Evolutionary conservation across 805 yeast species (phyloP).

Genomic region (Zygoascus biomembranicola): DNA sequence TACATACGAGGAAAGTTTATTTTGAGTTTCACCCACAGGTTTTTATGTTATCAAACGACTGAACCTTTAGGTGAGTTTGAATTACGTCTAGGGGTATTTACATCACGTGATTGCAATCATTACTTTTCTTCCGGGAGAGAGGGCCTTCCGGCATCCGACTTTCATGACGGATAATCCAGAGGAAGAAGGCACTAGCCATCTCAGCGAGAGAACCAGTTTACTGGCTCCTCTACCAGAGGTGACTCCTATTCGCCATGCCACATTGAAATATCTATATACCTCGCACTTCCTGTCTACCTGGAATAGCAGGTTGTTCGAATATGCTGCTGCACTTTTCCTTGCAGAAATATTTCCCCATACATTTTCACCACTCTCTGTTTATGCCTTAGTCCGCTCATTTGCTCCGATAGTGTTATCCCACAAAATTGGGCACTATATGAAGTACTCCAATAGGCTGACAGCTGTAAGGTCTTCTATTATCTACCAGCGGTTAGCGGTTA

Average conservation of each 20-base stretch:
- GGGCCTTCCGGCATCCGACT: too few relatives aligned
- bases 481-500: slow-evolving; percentile 26
- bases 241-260: not conserved
- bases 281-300: slow-evolving; percentile 16
- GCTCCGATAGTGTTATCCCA: slow-evolving; percentile 26
- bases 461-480: slow-evolving; percentile 30
- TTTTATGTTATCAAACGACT: too few relatives aligned
- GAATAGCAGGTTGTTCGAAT: slow-evolving; percentile 35
- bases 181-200: not conserved
- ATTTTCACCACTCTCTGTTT: slow-evolving; percentile 30
- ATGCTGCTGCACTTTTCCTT: slow-evolving; percentile 31
- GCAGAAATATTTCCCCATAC: slow-evolving; percentile 30
- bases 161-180: too few relatives aligned
- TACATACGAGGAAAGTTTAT: too few relatives aligned
- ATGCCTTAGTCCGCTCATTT: slow-evolving; percentile 27
- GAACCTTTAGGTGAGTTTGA: too few relatives aligned
- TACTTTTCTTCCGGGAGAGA: too few relatives aligned
- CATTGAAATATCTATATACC: not conserved
- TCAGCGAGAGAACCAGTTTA: not conserved
- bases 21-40: too few relatives aligned
- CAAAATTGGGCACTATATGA: slow-evolving; percentile 26
- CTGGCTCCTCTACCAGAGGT: not conserved
- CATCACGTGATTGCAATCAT: too few relatives aligned
- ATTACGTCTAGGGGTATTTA: too few relatives aligned
- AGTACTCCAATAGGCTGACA: slow-evolving; percentile 23